Evolutionary conservation across 169 alveolate species (phyloP).

Genomic region (Plasmodium fragile): DNA sequence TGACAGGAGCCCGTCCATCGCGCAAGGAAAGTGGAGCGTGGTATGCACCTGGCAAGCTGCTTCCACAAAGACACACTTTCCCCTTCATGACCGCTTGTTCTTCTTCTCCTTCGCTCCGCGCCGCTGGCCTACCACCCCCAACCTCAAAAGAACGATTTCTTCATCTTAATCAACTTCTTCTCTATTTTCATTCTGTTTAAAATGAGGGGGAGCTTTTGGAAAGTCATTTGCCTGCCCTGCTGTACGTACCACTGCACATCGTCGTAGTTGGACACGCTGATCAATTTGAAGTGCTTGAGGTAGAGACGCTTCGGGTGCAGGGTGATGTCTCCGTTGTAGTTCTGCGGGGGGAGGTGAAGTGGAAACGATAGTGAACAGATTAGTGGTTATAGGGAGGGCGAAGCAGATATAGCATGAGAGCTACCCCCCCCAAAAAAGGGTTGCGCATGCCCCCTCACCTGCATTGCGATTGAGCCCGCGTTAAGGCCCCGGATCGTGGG

Average conservation of each 20-base stretch:
- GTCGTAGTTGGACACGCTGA: constrained; percentile 76
- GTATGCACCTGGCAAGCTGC: neutral
- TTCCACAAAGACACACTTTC: neutral
- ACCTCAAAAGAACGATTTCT: constrained; percentile 41
- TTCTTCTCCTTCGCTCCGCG: neutral
- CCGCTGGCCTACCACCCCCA: no score
- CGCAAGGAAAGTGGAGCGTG: neutral
- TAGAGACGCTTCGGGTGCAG: constrained; percentile 77
- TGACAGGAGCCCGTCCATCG: neutral
- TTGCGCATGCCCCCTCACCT: constrained; percentile 30
- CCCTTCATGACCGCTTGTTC: neutral
- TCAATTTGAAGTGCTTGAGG: constrained; percentile 68
- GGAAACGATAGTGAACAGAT: neutral
- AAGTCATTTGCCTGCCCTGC: constrained; percentile 75
- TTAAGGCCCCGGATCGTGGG: constrained; percentile 83
- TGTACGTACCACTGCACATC: constrained; percentile 80
- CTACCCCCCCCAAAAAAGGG: no score
- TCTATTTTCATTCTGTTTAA: constrained; percentile 75
- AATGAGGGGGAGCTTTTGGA: constrained; percentile 72
- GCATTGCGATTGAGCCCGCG: constrained; percentile 81
- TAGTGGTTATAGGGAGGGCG: neutral
- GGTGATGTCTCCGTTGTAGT: constrained; percentile 82
- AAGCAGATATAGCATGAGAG: neutral
- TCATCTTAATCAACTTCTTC: constrained; percentile 53
- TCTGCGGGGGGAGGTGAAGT: constrained; percentile 34